Evolutionary conservation across 805 yeast genomes (phyloP), one percentile per base, ranked within the genome.

Genomic region (Starmerella tilneyi): DNA sequence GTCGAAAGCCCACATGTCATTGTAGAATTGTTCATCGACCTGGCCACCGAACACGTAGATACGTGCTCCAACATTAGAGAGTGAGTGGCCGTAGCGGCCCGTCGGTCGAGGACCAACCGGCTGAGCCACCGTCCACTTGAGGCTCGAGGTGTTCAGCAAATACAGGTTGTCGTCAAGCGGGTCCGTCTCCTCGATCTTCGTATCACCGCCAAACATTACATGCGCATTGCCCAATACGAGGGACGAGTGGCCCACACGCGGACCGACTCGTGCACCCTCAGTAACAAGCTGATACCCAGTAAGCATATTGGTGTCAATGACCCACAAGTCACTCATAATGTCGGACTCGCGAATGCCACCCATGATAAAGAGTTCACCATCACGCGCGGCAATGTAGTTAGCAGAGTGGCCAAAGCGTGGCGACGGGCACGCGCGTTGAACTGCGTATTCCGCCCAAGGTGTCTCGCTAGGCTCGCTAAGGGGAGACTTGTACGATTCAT

Each of bases 261-360:
- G 96, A 16, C 95, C 89, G 16, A 56, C 60, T 13, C 44, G 48
- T 2, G 96, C 96, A 41, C 82, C 78, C 50, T 80, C 84, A 41
- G 76, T 75, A 49, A 82, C 83, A 48, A 81, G 84, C 41, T 80
- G 71, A 56, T 69, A 81, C 42, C 72, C 54, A 59, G 66, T 58
- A 36, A 63, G 56, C 28, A 61, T 56, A 45, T 63, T 67, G 2
- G 84, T 79, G 51, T 74, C 74, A 46, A 89, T 70, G 48, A 81
- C 78, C 99, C 99, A 92, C 53, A 94, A 78, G 62, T 92, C 98
- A 39, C 95, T 96, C 63, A 82, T 84, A 5, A 89, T 96, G 16
- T 89, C 79, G 45, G 84, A 84, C 44, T 88, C 95, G 59, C 88
- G 81, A 40, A 92, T 69, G 8, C 99, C 99, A 33, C 99, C 98